These are phyloP conservation scores for Coffea eugenioides DNA, from an alignment of 257 asterid species.

Conservation along the genomic window DNA sequence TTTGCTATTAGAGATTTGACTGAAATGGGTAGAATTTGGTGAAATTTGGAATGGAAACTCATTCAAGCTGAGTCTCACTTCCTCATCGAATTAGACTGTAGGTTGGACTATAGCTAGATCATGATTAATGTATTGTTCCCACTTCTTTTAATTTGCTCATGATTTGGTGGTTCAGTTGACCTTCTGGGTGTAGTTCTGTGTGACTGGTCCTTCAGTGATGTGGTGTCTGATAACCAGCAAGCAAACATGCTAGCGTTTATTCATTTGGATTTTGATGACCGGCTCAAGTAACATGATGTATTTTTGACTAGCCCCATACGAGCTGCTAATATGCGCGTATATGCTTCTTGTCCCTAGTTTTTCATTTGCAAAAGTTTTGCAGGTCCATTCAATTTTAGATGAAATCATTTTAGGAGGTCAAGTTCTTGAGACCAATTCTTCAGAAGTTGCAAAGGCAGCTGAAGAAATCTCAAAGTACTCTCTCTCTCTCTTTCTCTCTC, in stretches of 20 bases:
- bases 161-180: background rate
- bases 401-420: constrained; percentile 95
- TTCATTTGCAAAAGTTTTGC: constrained; percentile 18
- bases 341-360: background rate
- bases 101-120: background rate
- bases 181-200: too few relatives aligned
- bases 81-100: background rate
- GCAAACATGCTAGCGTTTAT: background rate
- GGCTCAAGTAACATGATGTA: background rate
- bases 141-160: background rate
- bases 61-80: constrained; percentile 2
- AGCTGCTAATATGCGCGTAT: background rate
- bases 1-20: background rate
- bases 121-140: background rate
- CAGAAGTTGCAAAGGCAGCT: constrained; percentile 72
- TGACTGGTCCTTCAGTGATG: background rate
- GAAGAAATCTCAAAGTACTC: constrained; percentile 70
- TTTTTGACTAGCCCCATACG: background rate
- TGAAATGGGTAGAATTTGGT: background rate
- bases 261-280: background rate
- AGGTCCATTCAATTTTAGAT: constrained; percentile 90
- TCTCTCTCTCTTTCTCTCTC: constrained; percentile 19
- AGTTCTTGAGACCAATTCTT: constrained; percentile 84
- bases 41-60: background rate
- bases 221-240: background rate